phyloP scores from a whole-genome alignment of 2,329 filamentous ascomycete species.

The Penicillium thymicola region DNA sequence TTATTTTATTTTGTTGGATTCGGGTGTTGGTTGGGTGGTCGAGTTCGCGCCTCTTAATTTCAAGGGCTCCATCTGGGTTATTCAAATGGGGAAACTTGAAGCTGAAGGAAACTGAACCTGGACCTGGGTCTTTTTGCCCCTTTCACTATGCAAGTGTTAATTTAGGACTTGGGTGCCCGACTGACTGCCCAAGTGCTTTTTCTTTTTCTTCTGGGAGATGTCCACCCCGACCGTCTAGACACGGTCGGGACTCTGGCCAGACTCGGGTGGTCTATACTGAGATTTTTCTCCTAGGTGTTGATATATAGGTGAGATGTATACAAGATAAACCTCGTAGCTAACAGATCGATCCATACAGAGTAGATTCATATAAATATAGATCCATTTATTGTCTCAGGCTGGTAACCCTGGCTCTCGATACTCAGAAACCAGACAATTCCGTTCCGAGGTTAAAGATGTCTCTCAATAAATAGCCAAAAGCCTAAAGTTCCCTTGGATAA shows the following conservation, averaged over 20 bases:
- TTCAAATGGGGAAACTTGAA: neutral
- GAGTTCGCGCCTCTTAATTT: slow-evolving; percentile 3
- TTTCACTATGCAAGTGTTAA: neutral
- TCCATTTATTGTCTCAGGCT: neutral
- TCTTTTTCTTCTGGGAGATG: neutral
- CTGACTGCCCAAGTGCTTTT: neutral
- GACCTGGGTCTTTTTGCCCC: neutral
- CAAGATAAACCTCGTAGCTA: neutral
- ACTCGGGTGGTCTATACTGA: neutral
- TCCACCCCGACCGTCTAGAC: neutral
- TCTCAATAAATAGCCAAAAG: no score
- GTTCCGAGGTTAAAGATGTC: neutral
- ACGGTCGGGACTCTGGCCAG: neutral
- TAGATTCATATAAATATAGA: neutral
- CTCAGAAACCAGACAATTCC: neutral
- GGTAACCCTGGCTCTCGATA: neutral
- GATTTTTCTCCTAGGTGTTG: neutral
- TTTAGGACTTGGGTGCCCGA: neutral
- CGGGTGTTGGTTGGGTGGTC: neutral
- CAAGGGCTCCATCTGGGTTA: neutral
- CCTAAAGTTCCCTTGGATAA: no score
- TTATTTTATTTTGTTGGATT: neutral
- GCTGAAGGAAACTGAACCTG: neutral
- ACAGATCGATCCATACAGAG: neutral
- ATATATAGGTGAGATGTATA: neutral